A percentile compares a stretch with the other conserved stretches of the same genome.
phyloP scores from a whole-genome alignment of 106 monocot genomes.

The Dendrobium catenatum region DNA sequence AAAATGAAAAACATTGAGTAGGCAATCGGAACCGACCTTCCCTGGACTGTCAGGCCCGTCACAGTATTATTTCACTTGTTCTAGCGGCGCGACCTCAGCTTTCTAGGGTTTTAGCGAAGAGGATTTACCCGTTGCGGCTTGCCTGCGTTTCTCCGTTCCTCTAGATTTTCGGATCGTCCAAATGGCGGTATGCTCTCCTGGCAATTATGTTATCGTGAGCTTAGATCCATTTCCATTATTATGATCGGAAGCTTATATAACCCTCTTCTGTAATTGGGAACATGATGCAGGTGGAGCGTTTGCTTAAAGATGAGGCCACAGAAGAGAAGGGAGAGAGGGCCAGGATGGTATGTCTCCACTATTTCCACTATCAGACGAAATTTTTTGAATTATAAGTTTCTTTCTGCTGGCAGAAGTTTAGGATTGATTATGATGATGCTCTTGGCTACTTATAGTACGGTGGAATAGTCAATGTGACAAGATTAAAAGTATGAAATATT shows the following conservation, averaged over 20 bases:
- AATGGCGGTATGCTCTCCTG: background rate
- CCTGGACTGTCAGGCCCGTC: too few species aligned
- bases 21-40: too few species aligned
- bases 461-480: background rate
- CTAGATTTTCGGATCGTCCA: conserved; percentile 1
- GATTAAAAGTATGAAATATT: background rate
- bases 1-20: too few species aligned
- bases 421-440: background rate
- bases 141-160: background rate
- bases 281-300: conserved; percentile 32
- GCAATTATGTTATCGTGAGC: background rate
- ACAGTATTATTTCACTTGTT: too few species aligned
- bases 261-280: background rate
- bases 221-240: background rate
- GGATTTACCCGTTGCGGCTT: background rate
- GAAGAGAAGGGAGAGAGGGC: conserved; percentile 81
- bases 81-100: background rate
- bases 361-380: background rate
- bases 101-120: background rate
- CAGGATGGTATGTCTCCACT: conserved; percentile 39
- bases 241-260: background rate
- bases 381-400: background rate
- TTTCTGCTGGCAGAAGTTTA: background rate
- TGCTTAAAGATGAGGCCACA: conserved; percentile 75
- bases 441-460: background rate